phyloP scores from a whole-genome alignment of 2,329 filamentous ascomycete species.

The Epichloe aotearoae region DNA sequence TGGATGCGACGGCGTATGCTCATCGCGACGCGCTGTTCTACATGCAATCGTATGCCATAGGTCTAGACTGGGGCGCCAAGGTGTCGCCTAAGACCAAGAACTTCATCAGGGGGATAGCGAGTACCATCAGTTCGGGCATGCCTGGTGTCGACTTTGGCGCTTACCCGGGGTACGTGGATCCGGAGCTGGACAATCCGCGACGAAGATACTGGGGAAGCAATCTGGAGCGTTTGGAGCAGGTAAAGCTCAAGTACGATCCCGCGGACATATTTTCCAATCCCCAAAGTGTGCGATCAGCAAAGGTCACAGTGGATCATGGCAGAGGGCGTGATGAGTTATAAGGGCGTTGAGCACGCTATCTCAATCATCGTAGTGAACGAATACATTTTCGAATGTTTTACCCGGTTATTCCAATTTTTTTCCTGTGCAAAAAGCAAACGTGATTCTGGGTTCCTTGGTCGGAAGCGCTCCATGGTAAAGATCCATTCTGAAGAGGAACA shows the following conservation, averaged over 20 bases:
- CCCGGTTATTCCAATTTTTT: too few relatives aligned
- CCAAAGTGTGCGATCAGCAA: background rate
- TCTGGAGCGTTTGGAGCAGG: background rate
- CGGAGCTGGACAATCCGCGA: background rate
- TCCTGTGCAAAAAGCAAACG: background rate
- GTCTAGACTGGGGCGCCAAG: background rate
- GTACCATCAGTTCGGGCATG: background rate
- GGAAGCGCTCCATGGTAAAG: fast-evolving
- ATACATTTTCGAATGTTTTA: too few relatives aligned
- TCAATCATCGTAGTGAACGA: too few relatives aligned
- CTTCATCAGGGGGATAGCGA: background rate
- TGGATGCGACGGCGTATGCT: background rate
- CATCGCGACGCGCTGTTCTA: background rate
- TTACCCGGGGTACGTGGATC: background rate
- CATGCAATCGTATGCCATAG: background rate
- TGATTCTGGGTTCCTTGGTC: background rate
- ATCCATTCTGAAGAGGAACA: background rate
- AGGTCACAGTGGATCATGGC: background rate
- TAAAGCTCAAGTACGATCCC: background rate
- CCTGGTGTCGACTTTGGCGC: background rate
- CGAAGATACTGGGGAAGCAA: background rate
- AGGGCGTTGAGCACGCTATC: background rate
- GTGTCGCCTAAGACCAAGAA: background rate
- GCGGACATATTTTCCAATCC: background rate
- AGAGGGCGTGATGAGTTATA: background rate